Evolutionary conservation across 495 filamentous ascomycete species (phyloP).

Genomic region (Neurospora sp.): DNA sequence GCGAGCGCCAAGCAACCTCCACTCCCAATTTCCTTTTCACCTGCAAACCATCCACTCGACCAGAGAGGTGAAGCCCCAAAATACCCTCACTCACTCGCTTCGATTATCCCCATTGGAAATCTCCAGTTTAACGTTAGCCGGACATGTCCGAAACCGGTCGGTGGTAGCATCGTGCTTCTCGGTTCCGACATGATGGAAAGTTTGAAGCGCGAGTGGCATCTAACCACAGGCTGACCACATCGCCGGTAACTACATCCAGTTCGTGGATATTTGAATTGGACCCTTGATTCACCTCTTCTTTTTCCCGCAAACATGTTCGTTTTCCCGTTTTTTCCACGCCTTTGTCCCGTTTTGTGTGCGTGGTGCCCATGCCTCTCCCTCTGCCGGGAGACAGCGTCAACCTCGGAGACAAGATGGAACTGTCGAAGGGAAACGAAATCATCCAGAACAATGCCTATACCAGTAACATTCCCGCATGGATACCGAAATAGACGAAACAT

Average conservation of each 20-base stretch:
- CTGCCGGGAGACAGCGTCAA: not conserved
- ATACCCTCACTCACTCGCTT: not conserved
- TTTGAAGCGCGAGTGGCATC: not conserved
- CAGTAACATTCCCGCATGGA: not conserved
- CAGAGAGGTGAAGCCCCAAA: not conserved
- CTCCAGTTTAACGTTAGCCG: not conserved
- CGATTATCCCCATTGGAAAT: not conserved
- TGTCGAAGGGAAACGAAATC: not conserved
- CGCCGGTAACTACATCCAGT: not conserved
- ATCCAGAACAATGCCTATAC: not conserved
- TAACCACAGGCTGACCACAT: not conserved
- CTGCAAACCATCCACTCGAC: not conserved
- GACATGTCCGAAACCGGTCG: not conserved
- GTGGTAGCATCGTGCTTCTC: not conserved
- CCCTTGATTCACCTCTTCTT: not conserved
- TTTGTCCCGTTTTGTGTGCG: not conserved
- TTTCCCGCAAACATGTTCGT: not conserved
- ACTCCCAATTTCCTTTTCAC: not conserved
- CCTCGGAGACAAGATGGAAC: not conserved
- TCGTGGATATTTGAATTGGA: not conserved
- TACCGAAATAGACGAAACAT: not conserved
- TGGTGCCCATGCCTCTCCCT: not conserved
- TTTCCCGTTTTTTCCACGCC: not conserved
- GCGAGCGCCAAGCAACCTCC: not conserved
- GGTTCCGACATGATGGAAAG: not conserved